A percentile compares a stretch with the other conserved stretches of the same genome.
These are phyloP conservation scores for Aspergillus sclerotialis DNA, from an alignment of 2,329 filamentous ascomycete genomes.

Conservation along the genomic window DNA sequence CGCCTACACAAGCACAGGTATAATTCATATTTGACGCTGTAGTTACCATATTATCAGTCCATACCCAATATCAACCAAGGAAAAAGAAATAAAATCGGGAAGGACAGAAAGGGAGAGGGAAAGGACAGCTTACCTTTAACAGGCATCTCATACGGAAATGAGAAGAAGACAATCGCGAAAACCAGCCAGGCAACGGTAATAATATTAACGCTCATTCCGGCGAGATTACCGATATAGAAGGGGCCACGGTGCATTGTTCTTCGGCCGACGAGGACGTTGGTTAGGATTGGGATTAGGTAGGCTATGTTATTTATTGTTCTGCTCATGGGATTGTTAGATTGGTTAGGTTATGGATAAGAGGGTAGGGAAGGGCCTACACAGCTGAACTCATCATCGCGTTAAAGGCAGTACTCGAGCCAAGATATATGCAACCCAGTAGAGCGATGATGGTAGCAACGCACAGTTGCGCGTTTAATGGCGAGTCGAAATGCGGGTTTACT, in stretches of 20 bases:
- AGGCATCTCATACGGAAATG: slow-evolving; percentile 35
- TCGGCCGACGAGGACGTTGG: slow-evolving; percentile 40
- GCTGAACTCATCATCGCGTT: slow-evolving; percentile 41
- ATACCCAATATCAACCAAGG: background rate
- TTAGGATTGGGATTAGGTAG: slow-evolving; percentile 41
- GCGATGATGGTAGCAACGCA: slow-evolving; percentile 45
- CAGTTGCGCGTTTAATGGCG: slow-evolving; percentile 51
- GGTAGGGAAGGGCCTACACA: slow-evolving; percentile 8
- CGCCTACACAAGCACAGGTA: slow-evolving; percentile 42
- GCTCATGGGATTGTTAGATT: background rate
- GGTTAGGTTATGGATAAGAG: background rate
- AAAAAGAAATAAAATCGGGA: background rate
- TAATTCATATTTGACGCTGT: slow-evolving; percentile 42
- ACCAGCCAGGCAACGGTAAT: slow-evolving; percentile 42
- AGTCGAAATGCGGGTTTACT: slow-evolving; percentile 38
- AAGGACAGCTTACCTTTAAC: slow-evolving; percentile 15
- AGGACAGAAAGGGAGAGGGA: background rate
- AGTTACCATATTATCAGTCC: background rate
- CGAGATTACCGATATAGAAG: slow-evolving; percentile 36
- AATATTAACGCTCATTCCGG: slow-evolving; percentile 38
- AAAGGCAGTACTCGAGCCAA: slow-evolving; percentile 62
- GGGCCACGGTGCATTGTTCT: slow-evolving; percentile 38
- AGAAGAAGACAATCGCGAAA: slow-evolving; percentile 46
- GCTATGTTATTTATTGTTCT: slow-evolving; percentile 43
- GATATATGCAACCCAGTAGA: slow-evolving; percentile 57